These are phyloP conservation scores for Debaryomyces hansenii DNA, from an alignment of 805 yeast genomes.

Conservation along the genomic window DNA sequence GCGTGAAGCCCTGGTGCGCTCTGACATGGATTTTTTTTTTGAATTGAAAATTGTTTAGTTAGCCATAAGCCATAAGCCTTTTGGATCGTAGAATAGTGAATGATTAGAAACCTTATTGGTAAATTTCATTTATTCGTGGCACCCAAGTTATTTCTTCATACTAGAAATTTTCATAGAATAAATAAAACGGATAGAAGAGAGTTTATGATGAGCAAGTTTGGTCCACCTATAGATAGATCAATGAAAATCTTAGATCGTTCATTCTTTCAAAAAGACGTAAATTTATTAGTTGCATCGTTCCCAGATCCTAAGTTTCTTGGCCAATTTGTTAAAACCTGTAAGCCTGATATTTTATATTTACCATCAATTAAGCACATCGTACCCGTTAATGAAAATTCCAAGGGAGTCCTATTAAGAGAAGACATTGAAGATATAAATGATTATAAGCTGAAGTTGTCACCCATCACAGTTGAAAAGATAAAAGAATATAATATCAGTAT, in stretches of 20 bases:
- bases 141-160: background rate
- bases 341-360: slow-evolving; percentile 63
- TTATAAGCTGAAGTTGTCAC: slow-evolving; percentile 38
- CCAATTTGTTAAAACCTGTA: slow-evolving; percentile 56
- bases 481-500: slow-evolving; percentile 47
- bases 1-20: slow-evolving; percentile 3
- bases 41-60: background rate
- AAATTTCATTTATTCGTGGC: background rate
- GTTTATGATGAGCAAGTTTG: slow-evolving; percentile 29
- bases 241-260: slow-evolving; percentile 68
- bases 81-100: background rate
- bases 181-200: slow-evolving; percentile 27
- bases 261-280: slow-evolving; percentile 57
- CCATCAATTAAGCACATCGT: slow-evolving; percentile 73
- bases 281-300: slow-evolving; percentile 66
- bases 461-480: slow-evolving; percentile 46
- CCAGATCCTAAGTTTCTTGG: slow-evolving; percentile 66
- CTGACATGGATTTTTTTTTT: background rate
- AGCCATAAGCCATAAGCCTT: background rate
- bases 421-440: slow-evolving; percentile 40
- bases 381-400: slow-evolving; percentile 27
- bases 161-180: slow-evolving; percentile 12
- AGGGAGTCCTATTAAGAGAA: slow-evolving; percentile 64
- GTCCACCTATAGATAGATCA: slow-evolving; percentile 69
- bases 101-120: background rate